Evolutionary conservation across 75 land plant species (phyloP), one percentile per base, ranked within the genome.

Genomic region (Ceratopteris richardii): DNA sequence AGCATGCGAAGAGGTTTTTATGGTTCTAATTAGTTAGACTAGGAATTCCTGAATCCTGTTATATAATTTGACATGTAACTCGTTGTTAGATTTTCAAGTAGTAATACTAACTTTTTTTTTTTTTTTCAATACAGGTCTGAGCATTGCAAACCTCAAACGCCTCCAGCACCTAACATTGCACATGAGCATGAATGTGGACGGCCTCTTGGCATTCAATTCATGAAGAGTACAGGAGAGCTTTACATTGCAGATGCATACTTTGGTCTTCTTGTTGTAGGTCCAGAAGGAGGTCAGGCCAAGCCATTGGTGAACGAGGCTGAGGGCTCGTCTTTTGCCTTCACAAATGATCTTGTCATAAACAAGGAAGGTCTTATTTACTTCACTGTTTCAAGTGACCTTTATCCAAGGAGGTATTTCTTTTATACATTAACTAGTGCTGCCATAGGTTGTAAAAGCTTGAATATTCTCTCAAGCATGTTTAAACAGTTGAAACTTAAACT

Each of bases 171-270:
- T 4, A 33, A 33, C 9, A 33, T 33, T 33, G 37, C 37, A 33
- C 9, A 33, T 33, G 88, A 87, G 77, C 77, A 80, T 56, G 23
- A 69, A 0, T 87, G 92, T 57, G 92, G 92, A 22, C 74, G 92
- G 42, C 88, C 92, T 12, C 58, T 87, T 40, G 92, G 92, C 46
- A 47, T 87, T 56, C 57, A 71, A 50, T 87, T 87, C 56, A 46
- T 80, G 19, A 77, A 75, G 65, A 61, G 58, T 24, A 81, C 83
- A 0, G 85, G 89, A 30, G 75, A 85, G 31, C 90, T 88, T 21
- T 85, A 79, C 56, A 68, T 88, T 23, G 89, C 86, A 13, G 94
- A 88, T 62, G 86, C 94, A 23, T 88, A 82, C 64, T 51, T 82
- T 0, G 94, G 94, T 12, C 70, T 88, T 37, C 63, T 64, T 31